A percentile compares a stretch with the other conserved stretches of the same genome.
Evolutionary conservation across 139 green algal species (phyloP).

Genomic region (Nannochloris sp.): DNA sequence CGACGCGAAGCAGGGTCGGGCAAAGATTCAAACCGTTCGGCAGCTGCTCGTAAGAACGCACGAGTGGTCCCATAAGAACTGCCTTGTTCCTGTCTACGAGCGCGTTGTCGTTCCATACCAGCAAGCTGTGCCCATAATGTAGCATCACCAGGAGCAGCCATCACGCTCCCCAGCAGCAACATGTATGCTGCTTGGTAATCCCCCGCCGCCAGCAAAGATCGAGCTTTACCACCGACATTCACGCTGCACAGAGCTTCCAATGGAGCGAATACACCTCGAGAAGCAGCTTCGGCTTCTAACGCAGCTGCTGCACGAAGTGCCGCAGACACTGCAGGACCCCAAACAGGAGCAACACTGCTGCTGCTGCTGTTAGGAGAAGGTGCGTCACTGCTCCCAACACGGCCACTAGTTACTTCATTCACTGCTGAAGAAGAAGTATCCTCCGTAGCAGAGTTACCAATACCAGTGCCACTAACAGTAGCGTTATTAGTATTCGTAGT

Average conservation of each 20-base stretch:
- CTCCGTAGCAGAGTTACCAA: too few relatives aligned
- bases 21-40: conserved; percentile 2
- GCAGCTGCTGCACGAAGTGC: conserved; percentile 6
- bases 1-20: background rate
- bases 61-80: conserved; percentile 17
- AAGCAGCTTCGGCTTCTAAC: conserved; percentile 19
- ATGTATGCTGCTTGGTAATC: conserved; percentile 7
- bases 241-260: too few relatives aligned
- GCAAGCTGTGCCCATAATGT: conserved; percentile 52
- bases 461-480: background rate
- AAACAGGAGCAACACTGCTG: background rate
- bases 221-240: background rate
- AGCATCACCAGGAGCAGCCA: background rate
- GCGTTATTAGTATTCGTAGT: background rate
- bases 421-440: background rate
- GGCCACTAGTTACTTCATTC: background rate
- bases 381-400: too few relatives aligned
- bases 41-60: conserved; percentile 41
- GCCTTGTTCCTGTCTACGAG: background rate
- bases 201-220: background rate
- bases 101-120: conserved; percentile 28
- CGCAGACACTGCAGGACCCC: background rate
- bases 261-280: conserved; percentile 15
- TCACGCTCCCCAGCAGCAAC: conserved; percentile 22
- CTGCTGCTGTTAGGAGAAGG: too few relatives aligned